Evolutionary conservation across 257 asterid genomes (phyloP).

Genomic region (Nyctanthes arbortristis): DNA sequence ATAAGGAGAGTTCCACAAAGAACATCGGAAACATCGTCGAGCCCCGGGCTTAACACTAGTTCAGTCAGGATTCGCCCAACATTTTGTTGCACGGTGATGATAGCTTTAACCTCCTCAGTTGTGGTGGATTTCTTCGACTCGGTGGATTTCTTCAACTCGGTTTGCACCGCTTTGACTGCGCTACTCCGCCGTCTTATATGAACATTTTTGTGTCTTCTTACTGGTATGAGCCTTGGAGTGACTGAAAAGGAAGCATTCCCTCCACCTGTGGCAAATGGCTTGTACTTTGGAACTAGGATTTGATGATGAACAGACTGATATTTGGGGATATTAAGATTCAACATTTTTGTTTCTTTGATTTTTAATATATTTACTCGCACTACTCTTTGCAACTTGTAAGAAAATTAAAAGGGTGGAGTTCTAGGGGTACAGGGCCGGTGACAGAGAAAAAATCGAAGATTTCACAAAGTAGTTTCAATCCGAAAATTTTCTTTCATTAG

Average conservation of each 20-base stretch:
- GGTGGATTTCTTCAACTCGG: slow-evolving; percentile 26
- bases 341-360: no score
- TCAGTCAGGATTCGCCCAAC: slow-evolving; percentile 30
- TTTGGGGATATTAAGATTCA: slow-evolving; percentile 17
- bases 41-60: not conserved
- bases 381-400: no score
- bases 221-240: not conserved
- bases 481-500: no score
- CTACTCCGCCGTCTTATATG: no score
- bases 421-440: no score
- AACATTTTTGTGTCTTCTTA: not conserved
- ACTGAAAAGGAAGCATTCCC: not conserved
- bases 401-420: no score
- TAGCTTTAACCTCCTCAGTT: slow-evolving; percentile 33
- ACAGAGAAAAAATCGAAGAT: no score
- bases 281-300: slow-evolving; percentile 20
- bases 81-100: slow-evolving; percentile 41
- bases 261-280: slow-evolving; percentile 21
- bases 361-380: no score
- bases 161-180: slow-evolving; percentile 23
- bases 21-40: slow-evolving; percentile 26
- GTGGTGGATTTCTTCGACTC: no score
- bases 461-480: no score
- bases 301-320: slow-evolving; percentile 12
- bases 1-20: slow-evolving; percentile 23